Evolutionary conservation across 75 land plant genomes (phyloP).

Genomic region (Cryptomeria japonica): DNA sequence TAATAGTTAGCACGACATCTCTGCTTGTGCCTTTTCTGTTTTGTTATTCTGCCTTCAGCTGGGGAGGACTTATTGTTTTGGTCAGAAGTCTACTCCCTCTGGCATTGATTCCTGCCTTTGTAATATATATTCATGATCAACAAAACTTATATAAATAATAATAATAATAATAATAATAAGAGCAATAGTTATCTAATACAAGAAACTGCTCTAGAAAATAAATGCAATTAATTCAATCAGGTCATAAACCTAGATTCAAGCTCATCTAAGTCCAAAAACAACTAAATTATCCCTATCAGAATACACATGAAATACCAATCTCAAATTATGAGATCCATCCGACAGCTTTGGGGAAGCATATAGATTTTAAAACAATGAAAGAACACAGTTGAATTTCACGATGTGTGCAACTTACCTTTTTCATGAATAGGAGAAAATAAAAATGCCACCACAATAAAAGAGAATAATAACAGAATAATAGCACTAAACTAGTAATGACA

Average conservation of each 20-base stretch:
- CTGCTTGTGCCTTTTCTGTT: too few relatives aligned
- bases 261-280: not conserved
- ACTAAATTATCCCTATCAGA: not conserved
- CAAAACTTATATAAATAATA: too few relatives aligned
- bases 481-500: not conserved
- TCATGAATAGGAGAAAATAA: not conserved
- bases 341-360: not conserved
- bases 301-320: not conserved
- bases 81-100: too few relatives aligned
- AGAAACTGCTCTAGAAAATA: not conserved
- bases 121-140: too few relatives aligned
- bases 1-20: too few relatives aligned
- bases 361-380: not conserved
- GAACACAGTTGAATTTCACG: not conserved
- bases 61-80: too few relatives aligned
- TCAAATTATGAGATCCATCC: not conserved
- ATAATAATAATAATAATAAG: not conserved
- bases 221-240: not conserved
- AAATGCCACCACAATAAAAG: not conserved
- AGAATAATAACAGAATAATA: not conserved
- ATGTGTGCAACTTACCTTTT: not conserved
- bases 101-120: too few relatives aligned
- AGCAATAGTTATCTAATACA: not conserved
- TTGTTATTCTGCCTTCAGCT: too few relatives aligned
- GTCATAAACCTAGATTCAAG: not conserved